phyloP scores from a whole-genome alignment of 768 basidiomycete species.

The Leccinellum albellum region DNA sequence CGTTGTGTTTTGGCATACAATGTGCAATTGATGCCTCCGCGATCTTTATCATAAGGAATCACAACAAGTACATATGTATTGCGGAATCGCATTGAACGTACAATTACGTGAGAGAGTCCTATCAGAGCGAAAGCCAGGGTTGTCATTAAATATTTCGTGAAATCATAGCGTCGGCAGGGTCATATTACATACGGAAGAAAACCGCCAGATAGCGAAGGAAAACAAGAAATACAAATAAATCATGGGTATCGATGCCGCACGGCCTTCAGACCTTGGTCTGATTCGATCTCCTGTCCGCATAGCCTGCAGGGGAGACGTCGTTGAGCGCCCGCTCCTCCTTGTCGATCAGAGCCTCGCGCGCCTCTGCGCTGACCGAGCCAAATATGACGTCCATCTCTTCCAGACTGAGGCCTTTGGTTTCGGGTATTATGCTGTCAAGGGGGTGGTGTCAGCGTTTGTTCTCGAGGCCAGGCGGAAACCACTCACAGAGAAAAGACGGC shows the following conservation, averaged over 20 bases:
- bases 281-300: neutral
- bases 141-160: neutral
- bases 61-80: no score
- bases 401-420: constrained; percentile 55
- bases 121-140: no score
- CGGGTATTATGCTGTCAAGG: constrained; percentile 47
- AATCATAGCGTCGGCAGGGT: neutral
- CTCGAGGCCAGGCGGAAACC: neutral
- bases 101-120: neutral
- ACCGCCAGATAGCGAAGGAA: neutral
- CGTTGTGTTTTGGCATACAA: no score
- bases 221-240: neutral
- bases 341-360: constrained; percentile 51
- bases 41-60: no score
- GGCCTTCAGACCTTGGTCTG: constrained; percentile 7
- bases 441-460: neutral
- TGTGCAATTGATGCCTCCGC: no score
- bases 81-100: neutral
- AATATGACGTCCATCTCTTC: constrained; percentile 58
- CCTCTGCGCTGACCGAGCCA: constrained; percentile 53
- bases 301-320: neutral
- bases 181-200: neutral
- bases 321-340: constrained; percentile 37
- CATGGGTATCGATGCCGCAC: neutral
- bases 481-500: constrained; percentile 60